phyloP scores from a whole-genome alignment of 192 early-diverging fungal species.

The Dissophora globulifera region DNA sequence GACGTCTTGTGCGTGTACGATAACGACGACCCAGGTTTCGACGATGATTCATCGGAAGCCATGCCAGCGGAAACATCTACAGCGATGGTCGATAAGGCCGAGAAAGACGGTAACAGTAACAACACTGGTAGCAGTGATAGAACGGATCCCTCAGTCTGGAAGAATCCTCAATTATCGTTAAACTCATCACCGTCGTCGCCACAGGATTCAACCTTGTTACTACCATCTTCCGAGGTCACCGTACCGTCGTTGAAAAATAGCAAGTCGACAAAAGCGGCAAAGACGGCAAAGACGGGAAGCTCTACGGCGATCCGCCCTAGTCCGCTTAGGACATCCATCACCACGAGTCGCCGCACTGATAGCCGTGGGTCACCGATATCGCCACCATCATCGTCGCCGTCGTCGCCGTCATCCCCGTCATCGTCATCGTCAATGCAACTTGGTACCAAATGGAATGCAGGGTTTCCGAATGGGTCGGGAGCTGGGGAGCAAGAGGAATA shows the following conservation, averaged over 20 bases:
- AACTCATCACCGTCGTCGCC: not conserved
- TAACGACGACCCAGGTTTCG: slow-evolving; percentile 45
- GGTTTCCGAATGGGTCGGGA: slow-evolving; percentile 8
- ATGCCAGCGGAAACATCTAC: not conserved
- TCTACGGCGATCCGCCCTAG: slow-evolving; percentile 12
- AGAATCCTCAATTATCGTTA: not conserved
- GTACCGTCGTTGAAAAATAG: slow-evolving; percentile 8
- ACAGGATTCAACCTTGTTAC: too few species aligned
- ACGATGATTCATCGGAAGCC: too few species aligned
- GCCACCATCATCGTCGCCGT: not conserved
- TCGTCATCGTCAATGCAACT: not conserved
- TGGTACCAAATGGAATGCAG: slow-evolving; percentile 3
- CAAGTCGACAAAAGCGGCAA: slow-evolving; percentile 1
- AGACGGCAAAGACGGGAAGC: too few species aligned
- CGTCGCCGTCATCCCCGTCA: not conserved
- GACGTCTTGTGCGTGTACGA: slow-evolving; percentile 39
- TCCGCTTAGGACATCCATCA: slow-evolving; percentile 8
- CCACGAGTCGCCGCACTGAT: not conserved
- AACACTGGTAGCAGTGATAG: not conserved
- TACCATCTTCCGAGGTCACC: too few species aligned
- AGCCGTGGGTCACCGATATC: not conserved
- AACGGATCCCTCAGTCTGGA: not conserved
- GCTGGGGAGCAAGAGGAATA: too few species aligned
- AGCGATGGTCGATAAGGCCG: too few species aligned
- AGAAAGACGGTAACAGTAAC: too few species aligned